Base-by-base conservation (phyloP, 1,284 basidiomycete genomes). In the Rhizopogon hawkerae region DNA sequence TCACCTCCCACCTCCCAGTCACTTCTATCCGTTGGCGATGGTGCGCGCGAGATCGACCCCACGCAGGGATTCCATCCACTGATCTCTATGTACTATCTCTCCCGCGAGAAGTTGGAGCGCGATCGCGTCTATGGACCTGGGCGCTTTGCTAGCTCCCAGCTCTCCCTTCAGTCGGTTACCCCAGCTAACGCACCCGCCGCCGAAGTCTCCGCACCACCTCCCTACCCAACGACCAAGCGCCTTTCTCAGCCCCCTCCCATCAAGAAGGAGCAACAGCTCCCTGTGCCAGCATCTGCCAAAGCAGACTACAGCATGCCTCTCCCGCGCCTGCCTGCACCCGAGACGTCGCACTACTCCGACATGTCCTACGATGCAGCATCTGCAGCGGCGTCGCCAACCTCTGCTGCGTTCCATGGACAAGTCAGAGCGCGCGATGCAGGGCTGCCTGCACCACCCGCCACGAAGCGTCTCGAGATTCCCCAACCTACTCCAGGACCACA, bases 11-110 rank as follows among this genome's bases (percentile, higher is more conserved):
- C 70, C 46, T 83, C 81, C 3, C 74, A 74, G 56, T 75, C 75
- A 0, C 75, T 79, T 45, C 58, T 65, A 3, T 72, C 73, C 5
- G 69, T 77, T 46, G 58, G 61, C 26, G 75, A 78, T 63, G 56
- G 63, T 33, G 66, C 69, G 47, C 74, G 75, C 16, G 79, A 83
- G 49, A 29, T 69, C 16, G 94, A 98, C 62, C 95, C 96, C 5
- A 95, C 92, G 3, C 76, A 82, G 47, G 94, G 92, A 2, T 98
- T 91, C 70, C 92, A 98, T 65, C 94, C 93, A 0, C 77, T 98
- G 31, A 79, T 98, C 48, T 94, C 92, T 21, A 96, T 98, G 69
- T 98, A 98, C 65, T 98, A 87, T 71, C 81, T 98, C 14, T 91
- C 95, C 1, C 75, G 88, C 49, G 95, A 98, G 71, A 97, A 97